Evolutionary conservation across 148 eudicot genomes (phyloP).

Genomic region (Pouteria glomerata): DNA sequence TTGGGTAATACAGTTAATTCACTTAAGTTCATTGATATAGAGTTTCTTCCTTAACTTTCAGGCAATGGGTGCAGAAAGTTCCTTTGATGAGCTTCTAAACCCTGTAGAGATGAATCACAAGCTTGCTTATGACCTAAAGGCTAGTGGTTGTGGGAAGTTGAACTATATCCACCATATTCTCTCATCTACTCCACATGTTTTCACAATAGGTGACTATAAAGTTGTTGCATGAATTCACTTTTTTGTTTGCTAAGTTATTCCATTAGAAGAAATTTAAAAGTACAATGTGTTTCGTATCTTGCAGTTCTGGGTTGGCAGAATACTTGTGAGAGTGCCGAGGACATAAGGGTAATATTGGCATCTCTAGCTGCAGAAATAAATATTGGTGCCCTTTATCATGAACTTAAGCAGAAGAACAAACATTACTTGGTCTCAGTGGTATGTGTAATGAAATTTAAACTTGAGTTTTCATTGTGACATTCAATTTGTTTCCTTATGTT

Average conservation of each 20-base stretch:
- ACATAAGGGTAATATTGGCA: constrained; percentile 67
- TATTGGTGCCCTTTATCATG: constrained; percentile 75
- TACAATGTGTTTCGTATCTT: constrained; percentile 15
- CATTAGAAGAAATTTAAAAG: background rate
- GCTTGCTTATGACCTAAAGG: constrained; percentile 82
- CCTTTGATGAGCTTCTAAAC: constrained; percentile 73
- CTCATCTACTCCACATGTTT: constrained; percentile 70
- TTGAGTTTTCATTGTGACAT: constrained; percentile 1
- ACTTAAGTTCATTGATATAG: background rate
- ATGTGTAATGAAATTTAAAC: constrained; percentile 19
- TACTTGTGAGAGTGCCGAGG: constrained; percentile 65
- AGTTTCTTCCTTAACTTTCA: constrained; percentile 22
- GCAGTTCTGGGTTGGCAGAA: constrained; percentile 95
- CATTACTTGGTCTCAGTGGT: constrained; percentile 90
- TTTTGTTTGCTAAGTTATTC: background rate
- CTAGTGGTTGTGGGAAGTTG: constrained; percentile 75
- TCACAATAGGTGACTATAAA: constrained; percentile 55
- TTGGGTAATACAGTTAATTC: background rate
- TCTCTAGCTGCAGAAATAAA: constrained; percentile 71
- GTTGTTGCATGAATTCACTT: constrained; percentile 2
- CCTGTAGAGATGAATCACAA: constrained; percentile 83
- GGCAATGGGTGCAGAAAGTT: constrained; percentile 60
- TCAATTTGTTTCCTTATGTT: background rate
- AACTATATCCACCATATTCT: constrained; percentile 81
- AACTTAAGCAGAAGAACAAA: constrained; percentile 63